Percentiles rank a stretch among this genome's conserved stretches.
Conservation (phyloP, 2,329 filamentous ascomycete genomes). For the Colletotrichum sp. region DNA sequence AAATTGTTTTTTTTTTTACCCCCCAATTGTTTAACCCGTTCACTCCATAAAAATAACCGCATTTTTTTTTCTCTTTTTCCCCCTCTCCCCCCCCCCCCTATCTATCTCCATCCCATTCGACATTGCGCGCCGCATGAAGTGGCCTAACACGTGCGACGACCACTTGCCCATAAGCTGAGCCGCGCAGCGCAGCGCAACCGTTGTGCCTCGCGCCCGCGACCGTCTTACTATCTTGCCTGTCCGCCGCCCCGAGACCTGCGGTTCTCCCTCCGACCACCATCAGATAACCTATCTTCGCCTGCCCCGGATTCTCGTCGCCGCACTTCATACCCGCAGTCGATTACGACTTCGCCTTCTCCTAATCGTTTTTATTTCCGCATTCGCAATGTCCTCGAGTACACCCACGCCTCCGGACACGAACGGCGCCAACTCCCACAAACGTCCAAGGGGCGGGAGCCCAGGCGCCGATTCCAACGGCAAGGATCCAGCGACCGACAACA, state of each 20-base stretch:
- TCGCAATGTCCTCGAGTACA: conserved; percentile 21
- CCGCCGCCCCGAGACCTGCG: not conserved
- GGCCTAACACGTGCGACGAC: not conserved
- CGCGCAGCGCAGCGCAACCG: not conserved
- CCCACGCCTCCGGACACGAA: conserved; percentile 24
- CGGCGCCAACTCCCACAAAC: conserved; percentile 16
- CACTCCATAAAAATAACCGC: no score
- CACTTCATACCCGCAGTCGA: not conserved
- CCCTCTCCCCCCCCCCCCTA: no score
- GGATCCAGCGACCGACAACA: conserved; percentile 54
- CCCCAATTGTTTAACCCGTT: no score
- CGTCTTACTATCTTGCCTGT: not conserved
- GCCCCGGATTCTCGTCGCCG: not conserved
- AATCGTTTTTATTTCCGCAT: not conserved
- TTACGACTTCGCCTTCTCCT: not conserved
- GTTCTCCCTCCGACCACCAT: not conserved
- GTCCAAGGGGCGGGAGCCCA: conserved; percentile 16
- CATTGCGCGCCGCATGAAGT: not conserved
- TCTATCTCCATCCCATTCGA: not conserved
- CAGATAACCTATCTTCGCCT: not conserved
- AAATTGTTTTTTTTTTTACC: no score
- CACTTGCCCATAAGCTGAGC: not conserved
- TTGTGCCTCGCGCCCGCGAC: not conserved
- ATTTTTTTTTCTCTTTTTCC: no score
- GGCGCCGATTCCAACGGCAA: conserved; percentile 41